These are phyloP conservation scores for Isabelozyma gotoi DNA, from an alignment of 805 yeast species.

Conservation along the genomic window DNA sequence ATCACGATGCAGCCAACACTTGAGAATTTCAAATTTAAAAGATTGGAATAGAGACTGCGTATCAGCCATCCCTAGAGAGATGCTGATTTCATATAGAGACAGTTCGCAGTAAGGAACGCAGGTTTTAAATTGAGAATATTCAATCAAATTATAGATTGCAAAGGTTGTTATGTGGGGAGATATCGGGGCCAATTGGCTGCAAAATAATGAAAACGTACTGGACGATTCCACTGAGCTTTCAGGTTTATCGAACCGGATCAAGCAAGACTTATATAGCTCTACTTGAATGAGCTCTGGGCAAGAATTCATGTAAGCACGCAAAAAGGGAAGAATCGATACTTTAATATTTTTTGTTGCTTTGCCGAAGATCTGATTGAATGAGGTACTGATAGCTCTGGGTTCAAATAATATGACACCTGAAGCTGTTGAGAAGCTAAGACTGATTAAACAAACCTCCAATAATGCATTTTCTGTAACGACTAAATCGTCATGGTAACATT, in stretches of 20 bases:
- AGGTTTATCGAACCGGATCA: slow-evolving; percentile 29
- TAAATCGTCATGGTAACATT: slow-evolving; percentile 38
- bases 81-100: slow-evolving; percentile 24
- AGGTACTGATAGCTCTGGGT: slow-evolving; percentile 6
- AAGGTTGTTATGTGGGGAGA: slow-evolving; percentile 31
- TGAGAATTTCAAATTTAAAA: slow-evolving; percentile 35
- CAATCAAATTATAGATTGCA: slow-evolving; percentile 41
- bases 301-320: slow-evolving; percentile 9
- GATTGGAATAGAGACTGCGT: slow-evolving; percentile 24
- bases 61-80: slow-evolving; percentile 6
- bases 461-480: slow-evolving; percentile 38
- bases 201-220: slow-evolving; percentile 38
- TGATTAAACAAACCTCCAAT: slow-evolving; percentile 28
- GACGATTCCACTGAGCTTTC: slow-evolving; percentile 37
- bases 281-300: slow-evolving; percentile 13
- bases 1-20: slow-evolving; percentile 37
- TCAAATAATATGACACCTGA: slow-evolving; percentile 25
- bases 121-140: slow-evolving; percentile 31
- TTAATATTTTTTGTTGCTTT: slow-evolving; percentile 17
- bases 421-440: slow-evolving; percentile 24
- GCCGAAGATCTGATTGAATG: slow-evolving; percentile 4
- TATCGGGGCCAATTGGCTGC: slow-evolving; percentile 25
- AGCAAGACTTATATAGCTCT: slow-evolving; percentile 28
- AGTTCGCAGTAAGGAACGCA: slow-evolving; percentile 27
- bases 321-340: slow-evolving; percentile 12